phyloP scores from a whole-genome alignment of 768 basidiomycete species.

The Neoboletus brunneissimus region DNA sequence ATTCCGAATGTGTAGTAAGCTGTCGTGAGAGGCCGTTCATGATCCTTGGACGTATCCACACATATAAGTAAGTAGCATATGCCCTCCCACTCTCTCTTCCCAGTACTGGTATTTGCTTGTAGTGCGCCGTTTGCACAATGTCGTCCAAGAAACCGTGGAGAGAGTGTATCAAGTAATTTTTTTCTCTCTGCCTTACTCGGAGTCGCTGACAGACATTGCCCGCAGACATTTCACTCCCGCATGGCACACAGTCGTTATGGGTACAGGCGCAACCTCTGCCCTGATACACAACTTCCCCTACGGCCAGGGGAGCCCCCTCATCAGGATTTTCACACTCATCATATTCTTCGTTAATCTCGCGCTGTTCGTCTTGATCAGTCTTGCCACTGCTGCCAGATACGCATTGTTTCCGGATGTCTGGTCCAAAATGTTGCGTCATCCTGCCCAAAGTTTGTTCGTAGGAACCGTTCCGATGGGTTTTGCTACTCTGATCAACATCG shows the following conservation, averaged over 20 bases:
- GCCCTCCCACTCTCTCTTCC: background rate
- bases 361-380: slow-evolving; percentile 36
- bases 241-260: slow-evolving; percentile 49
- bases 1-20: background rate
- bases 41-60: background rate
- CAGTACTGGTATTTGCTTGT: background rate
- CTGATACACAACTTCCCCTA: slow-evolving; percentile 45
- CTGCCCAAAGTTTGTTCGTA: slow-evolving; percentile 44
- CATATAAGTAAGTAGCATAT: background rate
- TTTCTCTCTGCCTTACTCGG: background rate
- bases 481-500: slow-evolving; percentile 42
- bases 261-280: slow-evolving; percentile 41
- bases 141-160: slow-evolving; percentile 34
- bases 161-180: slow-evolving; percentile 34
- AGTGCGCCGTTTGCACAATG: background rate
- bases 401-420: slow-evolving; percentile 41
- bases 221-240: slow-evolving; percentile 45
- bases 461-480: slow-evolving; percentile 46
- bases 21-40: background rate
- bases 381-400: slow-evolving; percentile 40
- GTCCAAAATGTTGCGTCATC: slow-evolving; percentile 45
- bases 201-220: background rate
- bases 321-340: slow-evolving; percentile 36
- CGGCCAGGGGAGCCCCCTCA: slow-evolving; percentile 31
- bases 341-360: slow-evolving; percentile 40